These are phyloP conservation scores for Lepidium africanum DNA, from an alignment of 345 rosid species.

Conservation along the genomic window DNA sequence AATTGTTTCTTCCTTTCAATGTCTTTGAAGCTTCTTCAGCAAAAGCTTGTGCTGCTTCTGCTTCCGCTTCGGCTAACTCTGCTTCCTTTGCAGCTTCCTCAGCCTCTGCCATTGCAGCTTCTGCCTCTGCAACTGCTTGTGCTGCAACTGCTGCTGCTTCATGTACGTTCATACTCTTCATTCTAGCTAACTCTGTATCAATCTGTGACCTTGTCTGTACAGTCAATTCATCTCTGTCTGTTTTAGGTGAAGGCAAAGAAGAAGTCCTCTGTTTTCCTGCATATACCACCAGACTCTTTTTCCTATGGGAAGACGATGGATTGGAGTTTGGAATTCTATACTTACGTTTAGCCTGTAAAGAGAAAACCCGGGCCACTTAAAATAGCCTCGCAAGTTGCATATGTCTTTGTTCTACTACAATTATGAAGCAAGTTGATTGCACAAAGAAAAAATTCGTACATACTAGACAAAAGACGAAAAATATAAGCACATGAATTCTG, in stretches of 20 bases:
- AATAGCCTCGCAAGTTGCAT: neutral
- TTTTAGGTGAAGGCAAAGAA: constrained; percentile 30
- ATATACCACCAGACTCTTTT: constrained; percentile 31
- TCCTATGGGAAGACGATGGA: constrained; percentile 40
- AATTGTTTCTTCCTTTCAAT: constrained; percentile 43
- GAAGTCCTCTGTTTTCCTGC: constrained; percentile 42
- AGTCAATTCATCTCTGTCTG: constrained; percentile 46
- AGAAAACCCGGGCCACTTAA: neutral
- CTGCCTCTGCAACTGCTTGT: constrained; percentile 89
- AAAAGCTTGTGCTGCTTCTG: constrained; percentile 87
- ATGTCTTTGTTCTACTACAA: neutral
- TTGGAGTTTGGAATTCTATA: constrained; percentile 65
- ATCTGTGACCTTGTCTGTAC: constrained; percentile 58
- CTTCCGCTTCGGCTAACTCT: constrained; percentile 90
- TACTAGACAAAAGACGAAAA: neutral
- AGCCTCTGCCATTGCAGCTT: constrained; percentile 83
- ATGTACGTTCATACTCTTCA: constrained; percentile 71
- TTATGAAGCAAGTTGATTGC: neutral
- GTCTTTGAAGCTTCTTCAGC: constrained; percentile 83
- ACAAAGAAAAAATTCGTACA: neutral
- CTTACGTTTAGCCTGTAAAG: constrained; percentile 75
- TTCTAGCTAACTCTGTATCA: constrained; percentile 72
- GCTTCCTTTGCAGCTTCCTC: constrained; percentile 97
- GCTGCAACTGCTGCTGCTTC: constrained; percentile 91
- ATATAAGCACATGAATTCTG: neutral